A percentile compares a stretch with the other conserved stretches of the same genome.
phyloP scores from a whole-genome alignment of 2,329 filamentous ascomycete species.

The Scytalidium lignicola region DNA sequence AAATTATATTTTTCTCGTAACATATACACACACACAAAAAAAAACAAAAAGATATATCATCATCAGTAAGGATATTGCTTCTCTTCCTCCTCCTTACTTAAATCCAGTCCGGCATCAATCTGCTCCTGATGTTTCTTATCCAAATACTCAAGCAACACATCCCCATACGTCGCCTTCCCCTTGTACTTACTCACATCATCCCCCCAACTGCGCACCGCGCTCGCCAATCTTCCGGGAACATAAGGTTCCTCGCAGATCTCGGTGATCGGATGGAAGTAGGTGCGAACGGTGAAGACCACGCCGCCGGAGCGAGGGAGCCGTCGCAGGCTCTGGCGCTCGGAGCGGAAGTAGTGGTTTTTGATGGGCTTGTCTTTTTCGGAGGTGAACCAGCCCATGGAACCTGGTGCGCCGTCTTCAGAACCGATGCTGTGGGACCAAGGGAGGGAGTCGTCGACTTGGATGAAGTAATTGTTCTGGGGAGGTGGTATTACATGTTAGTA shows the following conservation, averaged over 20 bases:
- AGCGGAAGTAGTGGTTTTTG: conserved; percentile 70
- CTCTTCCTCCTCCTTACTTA: conserved; percentile 54
- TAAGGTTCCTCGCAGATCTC: conserved; percentile 59
- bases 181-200: conserved; percentile 74
- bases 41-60: no score
- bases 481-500: neutral
- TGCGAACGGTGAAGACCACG: conserved; percentile 59
- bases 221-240: conserved; percentile 73
- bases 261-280: conserved; percentile 52
- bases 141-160: conserved; percentile 70
- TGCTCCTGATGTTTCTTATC: conserved; percentile 72
- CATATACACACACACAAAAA: neutral
- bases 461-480: conserved; percentile 76
- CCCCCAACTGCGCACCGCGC: conserved; percentile 76
- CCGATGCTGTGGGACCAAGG: conserved; percentile 76
- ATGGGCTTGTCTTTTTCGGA: conserved; percentile 71
- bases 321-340: conserved; percentile 58
- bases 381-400: conserved; percentile 63
- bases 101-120: conserved; percentile 58
- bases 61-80: conserved; percentile 55
- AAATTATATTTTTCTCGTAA: no score
- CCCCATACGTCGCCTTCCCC: conserved; percentile 67
- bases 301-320: conserved; percentile 49
- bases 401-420: conserved; percentile 55
- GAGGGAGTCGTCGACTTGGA: conserved; percentile 76